phyloP scores from a whole-genome alignment of 2,329 filamentous ascomycete species.

The Pyrenochaeta sp. region DNA sequence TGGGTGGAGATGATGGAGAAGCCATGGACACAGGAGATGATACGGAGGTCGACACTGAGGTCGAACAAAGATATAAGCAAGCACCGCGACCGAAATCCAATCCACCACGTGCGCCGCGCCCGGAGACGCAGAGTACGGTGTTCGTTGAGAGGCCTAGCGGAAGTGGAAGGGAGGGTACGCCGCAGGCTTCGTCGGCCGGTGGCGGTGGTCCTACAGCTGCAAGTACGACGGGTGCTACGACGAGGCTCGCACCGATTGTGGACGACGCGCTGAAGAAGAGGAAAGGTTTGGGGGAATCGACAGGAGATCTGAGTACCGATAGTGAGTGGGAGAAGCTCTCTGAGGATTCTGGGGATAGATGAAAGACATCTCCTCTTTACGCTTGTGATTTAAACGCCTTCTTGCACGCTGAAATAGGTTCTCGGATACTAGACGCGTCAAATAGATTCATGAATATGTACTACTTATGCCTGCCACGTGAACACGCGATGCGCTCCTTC shows the following conservation, averaged over 20 bases:
- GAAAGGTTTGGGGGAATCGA: conserved; percentile 57
- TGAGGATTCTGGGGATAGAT: conserved; percentile 52
- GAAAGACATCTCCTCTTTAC: conserved; percentile 13
- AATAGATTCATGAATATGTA: conserved; percentile 11
- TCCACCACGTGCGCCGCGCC: conserved; percentile 24
- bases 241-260: conserved; percentile 38
- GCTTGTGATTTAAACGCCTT: conserved; percentile 6
- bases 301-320: conserved; percentile 77
- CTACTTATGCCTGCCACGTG: conserved; percentile 27
- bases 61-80: conserved; percentile 38
- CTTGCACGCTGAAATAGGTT: conserved; percentile 4
- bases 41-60: conserved; percentile 55
- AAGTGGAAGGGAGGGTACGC: conserved; percentile 26
- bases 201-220: conserved; percentile 23
- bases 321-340: conserved; percentile 98
- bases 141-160: conserved; percentile 40
- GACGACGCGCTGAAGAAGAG: conserved; percentile 56
- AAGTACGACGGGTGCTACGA: conserved; percentile 41
- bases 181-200: conserved; percentile 18
- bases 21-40: conserved; percentile 56
- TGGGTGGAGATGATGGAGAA: conserved; percentile 37
- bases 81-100: conserved; percentile 24
- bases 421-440: conserved; percentile 14
- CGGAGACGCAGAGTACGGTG: conserved; percentile 46
- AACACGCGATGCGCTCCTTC: conserved; percentile 27